Percentiles rank a stretch among this genome's conserved stretches.
phyloP scores from a whole-genome alignment of 495 filamentous ascomycete species.

The Trypethelium eluteriae region DNA sequence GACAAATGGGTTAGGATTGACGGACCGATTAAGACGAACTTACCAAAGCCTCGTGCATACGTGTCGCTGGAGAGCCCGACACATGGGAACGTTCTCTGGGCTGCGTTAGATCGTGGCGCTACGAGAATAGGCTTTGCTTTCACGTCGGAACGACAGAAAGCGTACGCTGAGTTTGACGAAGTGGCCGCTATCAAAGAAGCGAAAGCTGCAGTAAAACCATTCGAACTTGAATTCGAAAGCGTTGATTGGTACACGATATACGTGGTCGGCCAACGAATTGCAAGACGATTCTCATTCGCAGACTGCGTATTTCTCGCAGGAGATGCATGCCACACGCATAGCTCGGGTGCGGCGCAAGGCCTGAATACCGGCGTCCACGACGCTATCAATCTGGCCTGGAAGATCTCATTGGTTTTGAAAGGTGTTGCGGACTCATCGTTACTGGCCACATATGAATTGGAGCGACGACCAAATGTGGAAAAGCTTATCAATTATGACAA shows the following conservation, averaged over 20 bases:
- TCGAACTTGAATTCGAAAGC: constrained; percentile 38
- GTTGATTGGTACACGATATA: constrained; percentile 56
- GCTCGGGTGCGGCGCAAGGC: constrained; percentile 45
- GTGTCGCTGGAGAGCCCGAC: constrained; percentile 45
- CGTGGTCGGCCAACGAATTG: constrained; percentile 47
- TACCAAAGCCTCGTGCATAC: constrained; percentile 44
- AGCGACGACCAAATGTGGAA: constrained; percentile 38
- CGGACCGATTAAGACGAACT: constrained; percentile 42
- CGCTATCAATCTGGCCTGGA: constrained; percentile 48
- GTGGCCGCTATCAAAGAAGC: constrained; percentile 39
- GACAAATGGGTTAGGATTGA: constrained; percentile 47
- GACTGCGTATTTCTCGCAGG: constrained; percentile 44
- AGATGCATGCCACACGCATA: constrained; percentile 48
- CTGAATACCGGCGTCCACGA: constrained; percentile 51
- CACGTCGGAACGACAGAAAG: constrained; percentile 40
- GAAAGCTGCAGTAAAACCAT: constrained; percentile 41
- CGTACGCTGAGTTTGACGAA: constrained; percentile 37
- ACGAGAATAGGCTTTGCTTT: constrained; percentile 50
- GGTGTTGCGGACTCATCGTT: constrained; percentile 32
- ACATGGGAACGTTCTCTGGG: constrained; percentile 48
- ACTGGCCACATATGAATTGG: constrained; percentile 40
- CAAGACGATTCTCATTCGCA: constrained; percentile 37
- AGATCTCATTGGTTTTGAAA: constrained; percentile 40
- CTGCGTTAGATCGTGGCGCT: constrained; percentile 41
- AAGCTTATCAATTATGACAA: constrained; percentile 43